Conservation (phyloP, 768 basidiomycete species). For the Amanita molliuscula region DNA sequence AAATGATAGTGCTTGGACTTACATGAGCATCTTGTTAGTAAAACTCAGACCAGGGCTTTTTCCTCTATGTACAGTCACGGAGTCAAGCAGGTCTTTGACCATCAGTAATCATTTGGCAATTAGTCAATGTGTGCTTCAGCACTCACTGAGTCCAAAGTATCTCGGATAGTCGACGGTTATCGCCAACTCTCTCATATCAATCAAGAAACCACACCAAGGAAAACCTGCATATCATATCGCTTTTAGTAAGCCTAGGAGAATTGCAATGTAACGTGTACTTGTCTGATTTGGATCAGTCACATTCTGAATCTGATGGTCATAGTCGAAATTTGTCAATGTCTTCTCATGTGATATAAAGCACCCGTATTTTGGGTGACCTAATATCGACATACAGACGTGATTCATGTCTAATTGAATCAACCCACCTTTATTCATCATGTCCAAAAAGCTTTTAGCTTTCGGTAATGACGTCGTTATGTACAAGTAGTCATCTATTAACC, state of each 20-base stretch:
- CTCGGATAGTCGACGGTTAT: slow-evolving; percentile 72
- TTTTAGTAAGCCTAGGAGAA: neutral
- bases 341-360: slow-evolving; percentile 86
- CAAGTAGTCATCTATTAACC: slow-evolving; percentile 93
- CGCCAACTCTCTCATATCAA: slow-evolving; percentile 69
- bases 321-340: slow-evolving; percentile 80
- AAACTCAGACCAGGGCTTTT: slow-evolving; percentile 59
- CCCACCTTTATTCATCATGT: slow-evolving; percentile 64
- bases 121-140: neutral
- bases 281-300: slow-evolving; percentile 36
- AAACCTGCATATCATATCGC: slow-evolving; percentile 47
- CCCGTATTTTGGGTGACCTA: slow-evolving; percentile 90
- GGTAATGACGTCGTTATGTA: slow-evolving; percentile 61
- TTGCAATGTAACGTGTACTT: slow-evolving; percentile 16
- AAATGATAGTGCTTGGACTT: slow-evolving; percentile 13
- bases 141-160: slow-evolving; percentile 49
- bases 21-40: slow-evolving; percentile 68
- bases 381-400: neutral
- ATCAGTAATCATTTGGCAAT: neutral
- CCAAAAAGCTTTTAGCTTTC: slow-evolving; percentile 60
- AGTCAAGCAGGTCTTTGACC: slow-evolving; percentile 48
- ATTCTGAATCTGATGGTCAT: slow-evolving; percentile 41
- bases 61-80: slow-evolving; percentile 61
- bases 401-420: neutral
- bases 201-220: slow-evolving; percentile 87